Evolutionary conservation across 2,329 filamentous ascomycete species (phyloP).

Genomic region (Trichophyton simii): DNA sequence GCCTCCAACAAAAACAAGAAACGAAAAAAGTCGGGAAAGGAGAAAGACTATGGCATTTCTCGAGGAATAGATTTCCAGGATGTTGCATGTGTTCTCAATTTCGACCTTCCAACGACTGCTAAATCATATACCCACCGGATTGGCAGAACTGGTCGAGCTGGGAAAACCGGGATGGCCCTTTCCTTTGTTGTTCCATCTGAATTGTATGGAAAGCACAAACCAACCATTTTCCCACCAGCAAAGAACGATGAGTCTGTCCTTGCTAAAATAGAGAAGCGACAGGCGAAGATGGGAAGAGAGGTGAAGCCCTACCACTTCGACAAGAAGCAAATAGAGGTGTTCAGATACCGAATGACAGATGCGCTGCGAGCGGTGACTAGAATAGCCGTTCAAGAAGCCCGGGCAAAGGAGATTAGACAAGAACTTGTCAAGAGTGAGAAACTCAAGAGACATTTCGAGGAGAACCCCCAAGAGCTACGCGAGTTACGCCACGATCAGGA

Average conservation of each 20-base stretch:
- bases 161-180: constrained; percentile 86
- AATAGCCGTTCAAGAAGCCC: constrained; percentile 78
- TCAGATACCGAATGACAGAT: constrained; percentile 89
- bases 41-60: constrained; percentile 89
- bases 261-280: constrained; percentile 64
- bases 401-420: constrained; percentile 73
- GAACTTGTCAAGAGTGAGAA: constrained; percentile 91
- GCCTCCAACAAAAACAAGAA: constrained; percentile 38
- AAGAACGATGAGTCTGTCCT: constrained; percentile 79
- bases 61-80: constrained; percentile 95
- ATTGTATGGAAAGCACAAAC: constrained; percentile 76
- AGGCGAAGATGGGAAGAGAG: constrained; percentile 64
- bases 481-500: constrained; percentile 87
- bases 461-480: constrained; percentile 79
- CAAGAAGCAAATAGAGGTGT: constrained; percentile 84
- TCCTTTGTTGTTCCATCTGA: constrained; percentile 81
- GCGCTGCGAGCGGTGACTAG: constrained; percentile 81
- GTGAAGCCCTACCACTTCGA: constrained; percentile 89
- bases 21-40: constrained; percentile 54
- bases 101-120: constrained; percentile 76
- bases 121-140: constrained; percentile 97
- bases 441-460: constrained; percentile 87
- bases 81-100: constrained; percentile 89
- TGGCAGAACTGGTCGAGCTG: constrained; percentile 80
- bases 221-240: constrained; percentile 61